Evolutionary conservation across 495 filamentous ascomycete genomes (phyloP).

Genomic region (Cenococcum geophilum): DNA sequence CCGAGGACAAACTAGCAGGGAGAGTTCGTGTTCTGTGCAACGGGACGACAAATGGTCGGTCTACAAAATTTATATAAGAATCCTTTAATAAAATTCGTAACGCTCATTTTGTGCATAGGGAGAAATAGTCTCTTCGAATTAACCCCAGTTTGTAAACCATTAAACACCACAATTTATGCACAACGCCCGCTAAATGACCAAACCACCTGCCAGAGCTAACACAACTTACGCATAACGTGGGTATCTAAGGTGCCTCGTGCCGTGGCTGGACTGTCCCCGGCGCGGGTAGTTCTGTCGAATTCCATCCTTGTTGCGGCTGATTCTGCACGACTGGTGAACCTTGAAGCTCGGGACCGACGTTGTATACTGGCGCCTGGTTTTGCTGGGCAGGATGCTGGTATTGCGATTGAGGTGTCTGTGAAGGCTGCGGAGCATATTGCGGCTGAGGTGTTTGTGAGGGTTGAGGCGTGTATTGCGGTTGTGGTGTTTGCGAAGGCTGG

Average conservation of each 20-base stretch:
- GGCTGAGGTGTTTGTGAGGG: not conserved
- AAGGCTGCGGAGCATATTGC: slow-evolving; percentile 1
- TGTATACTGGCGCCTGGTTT: not conserved
- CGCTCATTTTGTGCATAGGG: too few relatives aligned
- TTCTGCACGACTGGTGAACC: not conserved
- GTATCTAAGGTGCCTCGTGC: slow-evolving; percentile 4
- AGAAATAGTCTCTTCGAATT: too few relatives aligned
- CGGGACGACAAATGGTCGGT: too few relatives aligned
- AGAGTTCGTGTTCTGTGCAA: too few relatives aligned
- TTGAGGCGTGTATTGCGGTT: not conserved
- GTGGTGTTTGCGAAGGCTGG: not conserved
- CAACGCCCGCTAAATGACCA: not conserved
- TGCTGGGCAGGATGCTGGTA: not conserved
- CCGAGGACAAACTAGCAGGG: too few relatives aligned
- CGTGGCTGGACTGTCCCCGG: not conserved
- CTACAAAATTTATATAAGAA: too few relatives aligned
- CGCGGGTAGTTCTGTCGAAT: not conserved
- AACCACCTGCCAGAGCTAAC: not conserved
- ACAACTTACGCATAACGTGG: not conserved
- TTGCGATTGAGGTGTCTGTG: not conserved
- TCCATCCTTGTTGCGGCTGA: not conserved
- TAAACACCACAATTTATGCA: not conserved
- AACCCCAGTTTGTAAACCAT: too few relatives aligned
- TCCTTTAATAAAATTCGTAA: too few relatives aligned
- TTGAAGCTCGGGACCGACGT: not conserved